phyloP scores from a whole-genome alignment of 768 basidiomycete species.

The Russula ochroleuca region DNA sequence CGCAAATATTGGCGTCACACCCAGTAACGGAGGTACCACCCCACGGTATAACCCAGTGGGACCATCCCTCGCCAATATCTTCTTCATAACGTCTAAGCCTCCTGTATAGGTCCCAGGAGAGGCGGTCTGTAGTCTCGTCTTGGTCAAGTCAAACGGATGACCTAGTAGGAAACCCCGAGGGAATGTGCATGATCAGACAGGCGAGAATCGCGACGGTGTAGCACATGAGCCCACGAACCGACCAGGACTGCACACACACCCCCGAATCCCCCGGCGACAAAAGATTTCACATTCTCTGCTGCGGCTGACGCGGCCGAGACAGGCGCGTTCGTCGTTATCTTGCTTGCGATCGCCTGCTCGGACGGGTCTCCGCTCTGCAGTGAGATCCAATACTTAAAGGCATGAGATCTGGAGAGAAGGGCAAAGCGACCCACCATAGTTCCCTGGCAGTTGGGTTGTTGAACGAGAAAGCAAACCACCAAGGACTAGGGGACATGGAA shows the following conservation, averaged over 20 bases:
- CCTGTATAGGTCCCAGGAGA: slow-evolving; percentile 83
- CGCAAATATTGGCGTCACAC: slow-evolving; percentile 97
- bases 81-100: slow-evolving; percentile 89
- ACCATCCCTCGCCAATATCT: slow-evolving; percentile 89
- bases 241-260: slow-evolving; percentile 85
- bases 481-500: background rate
- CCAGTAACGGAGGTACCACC: slow-evolving; percentile 88
- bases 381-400: background rate
- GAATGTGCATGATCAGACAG: background rate
- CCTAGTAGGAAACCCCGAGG: slow-evolving; percentile 43
- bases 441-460: background rate
- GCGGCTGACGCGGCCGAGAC: slow-evolving; percentile 31
- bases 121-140: slow-evolving; percentile 95
- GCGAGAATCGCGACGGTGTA: background rate
- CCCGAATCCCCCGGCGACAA: slow-evolving; percentile 91
- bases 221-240: slow-evolving; percentile 49
- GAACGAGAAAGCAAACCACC: background rate
- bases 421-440: slow-evolving; percentile 11
- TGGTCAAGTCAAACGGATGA: slow-evolving; percentile 96
- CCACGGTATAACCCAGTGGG: slow-evolving; percentile 83
- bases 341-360: slow-evolving; percentile 9
- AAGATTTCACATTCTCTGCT: slow-evolving; percentile 62
- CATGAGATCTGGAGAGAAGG: background rate
- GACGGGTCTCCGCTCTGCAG: slow-evolving; percentile 20
- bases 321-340: slow-evolving; percentile 1